phyloP scores from a whole-genome alignment of 768 basidiomycete genomes.

The Xerocomus potaroensis region DNA sequence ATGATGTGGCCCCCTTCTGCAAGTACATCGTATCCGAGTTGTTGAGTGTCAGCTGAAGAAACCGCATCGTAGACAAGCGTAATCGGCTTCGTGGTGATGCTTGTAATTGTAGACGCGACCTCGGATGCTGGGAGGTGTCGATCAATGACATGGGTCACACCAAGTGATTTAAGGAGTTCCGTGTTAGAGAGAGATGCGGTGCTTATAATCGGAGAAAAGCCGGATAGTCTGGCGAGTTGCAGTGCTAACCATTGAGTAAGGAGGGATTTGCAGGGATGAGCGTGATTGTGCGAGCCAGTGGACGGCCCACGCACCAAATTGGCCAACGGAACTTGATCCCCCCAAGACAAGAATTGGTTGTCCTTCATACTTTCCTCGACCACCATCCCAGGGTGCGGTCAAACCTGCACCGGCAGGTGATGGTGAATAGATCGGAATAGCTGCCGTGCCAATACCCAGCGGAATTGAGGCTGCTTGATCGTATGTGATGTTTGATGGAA shows the following conservation, averaged over 20 bases:
- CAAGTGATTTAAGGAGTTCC: slow-evolving; percentile 31
- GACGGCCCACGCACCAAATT: no score
- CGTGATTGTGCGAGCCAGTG: slow-evolving; percentile 8
- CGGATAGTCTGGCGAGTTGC: slow-evolving; percentile 33
- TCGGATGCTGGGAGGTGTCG: slow-evolving; percentile 9
- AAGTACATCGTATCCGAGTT: slow-evolving; percentile 30
- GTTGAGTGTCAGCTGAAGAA: slow-evolving; percentile 29
- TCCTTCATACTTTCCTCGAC: slow-evolving; percentile 25
- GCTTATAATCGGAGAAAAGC: slow-evolving; percentile 36
- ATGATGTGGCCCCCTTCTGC: slow-evolving; percentile 31
- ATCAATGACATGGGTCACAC: slow-evolving; percentile 37
- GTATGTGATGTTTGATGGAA: slow-evolving; percentile 35
- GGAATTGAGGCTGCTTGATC: slow-evolving; percentile 40
- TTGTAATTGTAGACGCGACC: slow-evolving; percentile 13
- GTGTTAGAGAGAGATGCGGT: slow-evolving; percentile 37
- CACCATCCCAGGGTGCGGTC: slow-evolving; percentile 33
- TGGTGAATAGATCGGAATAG: slow-evolving; percentile 30
- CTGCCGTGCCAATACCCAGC: slow-evolving; percentile 31
- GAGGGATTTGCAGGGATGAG: neutral
- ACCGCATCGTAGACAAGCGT: slow-evolving; percentile 26
- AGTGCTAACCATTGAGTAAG: no score
- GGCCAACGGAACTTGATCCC: slow-evolving; percentile 34
- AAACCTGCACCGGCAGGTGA: slow-evolving; percentile 26
- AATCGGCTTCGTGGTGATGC: slow-evolving; percentile 12
- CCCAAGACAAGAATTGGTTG: slow-evolving; percentile 36